Percentiles rank a stretch among this genome's conserved stretches.
Conservation (phyloP, 371 early-diverging fungal genomes). For the Umbelopsis sp. region DNA sequence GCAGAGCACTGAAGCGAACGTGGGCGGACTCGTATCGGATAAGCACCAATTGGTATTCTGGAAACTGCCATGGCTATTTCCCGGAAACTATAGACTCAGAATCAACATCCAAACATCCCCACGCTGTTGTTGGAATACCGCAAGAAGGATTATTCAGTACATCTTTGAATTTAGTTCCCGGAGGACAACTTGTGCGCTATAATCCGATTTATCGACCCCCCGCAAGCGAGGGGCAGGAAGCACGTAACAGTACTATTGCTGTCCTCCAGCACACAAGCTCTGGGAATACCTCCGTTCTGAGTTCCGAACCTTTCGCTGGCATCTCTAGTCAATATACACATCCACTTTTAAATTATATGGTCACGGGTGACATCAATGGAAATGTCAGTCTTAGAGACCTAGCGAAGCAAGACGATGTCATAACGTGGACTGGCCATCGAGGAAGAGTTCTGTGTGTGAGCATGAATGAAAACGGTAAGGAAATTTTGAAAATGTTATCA, state of each 20-base stretch:
- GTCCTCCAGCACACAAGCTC: slow-evolving; percentile 40
- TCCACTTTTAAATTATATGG: slow-evolving; percentile 43
- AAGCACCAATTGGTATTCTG: slow-evolving; percentile 58
- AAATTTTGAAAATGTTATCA: background rate
- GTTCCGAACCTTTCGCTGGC: slow-evolving; percentile 19
- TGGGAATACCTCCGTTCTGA: slow-evolving; percentile 25
- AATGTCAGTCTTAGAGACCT: slow-evolving; percentile 59
- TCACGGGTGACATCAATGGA: slow-evolving; percentile 61
- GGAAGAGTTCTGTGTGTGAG: slow-evolving; percentile 60
- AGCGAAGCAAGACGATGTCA: slow-evolving; percentile 29
- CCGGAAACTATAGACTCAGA: slow-evolving; percentile 21
- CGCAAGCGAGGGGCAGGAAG: background rate
- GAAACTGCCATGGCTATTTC: slow-evolving; percentile 49
- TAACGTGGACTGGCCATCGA: slow-evolving; percentile 56
- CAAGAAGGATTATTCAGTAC: slow-evolving; percentile 58
- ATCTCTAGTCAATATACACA: slow-evolving; percentile 57
- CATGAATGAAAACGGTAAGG: slow-evolving; percentile 55
- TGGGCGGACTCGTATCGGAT: slow-evolving; percentile 61
- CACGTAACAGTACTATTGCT: slow-evolving; percentile 24
- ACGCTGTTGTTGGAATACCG: slow-evolving; percentile 50
- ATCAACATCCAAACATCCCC: slow-evolving; percentile 21
- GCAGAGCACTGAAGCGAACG: slow-evolving; percentile 20
- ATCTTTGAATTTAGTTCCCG: slow-evolving; percentile 36
- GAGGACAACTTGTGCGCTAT: slow-evolving; percentile 47
- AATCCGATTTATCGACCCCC: slow-evolving; percentile 56